A percentile compares a stretch with the other conserved stretches of the same genome.
These are phyloP conservation scores for Logfia minima DNA, from an alignment of 129 eudicot species.

Conservation along the genomic window DNA sequence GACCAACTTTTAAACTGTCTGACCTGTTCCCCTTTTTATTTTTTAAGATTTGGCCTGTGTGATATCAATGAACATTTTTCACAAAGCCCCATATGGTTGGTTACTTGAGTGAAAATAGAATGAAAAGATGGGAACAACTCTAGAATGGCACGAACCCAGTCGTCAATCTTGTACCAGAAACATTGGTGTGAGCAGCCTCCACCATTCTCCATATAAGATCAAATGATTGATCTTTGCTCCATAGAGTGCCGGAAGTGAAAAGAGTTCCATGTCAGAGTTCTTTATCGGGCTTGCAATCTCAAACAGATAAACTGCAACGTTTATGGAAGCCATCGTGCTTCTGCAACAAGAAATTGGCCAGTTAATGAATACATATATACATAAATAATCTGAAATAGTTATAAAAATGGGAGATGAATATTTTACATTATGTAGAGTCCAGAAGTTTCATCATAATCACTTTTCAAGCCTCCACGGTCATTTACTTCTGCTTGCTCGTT, in stretches of 20 bases:
- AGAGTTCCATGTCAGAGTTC: slow-evolving; percentile 58
- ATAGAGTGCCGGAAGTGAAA: slow-evolving; percentile 75
- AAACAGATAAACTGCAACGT: slow-evolving; percentile 76
- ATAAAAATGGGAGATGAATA: slow-evolving; percentile 6
- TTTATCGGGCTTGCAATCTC: slow-evolving; percentile 79
- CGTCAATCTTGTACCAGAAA: slow-evolving; percentile 95
- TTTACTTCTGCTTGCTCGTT: slow-evolving; percentile 23
- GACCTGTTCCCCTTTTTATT: not conserved
- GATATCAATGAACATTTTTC: not conserved
- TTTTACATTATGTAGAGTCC: slow-evolving; percentile 69
- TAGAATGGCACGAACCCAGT: slow-evolving; percentile 73
- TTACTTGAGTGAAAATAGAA: not conserved
- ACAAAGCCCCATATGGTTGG: not conserved
- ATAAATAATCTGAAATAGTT: slow-evolving; percentile 3
- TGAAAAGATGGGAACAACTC: slow-evolving; percentile 14
- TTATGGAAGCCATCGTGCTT: slow-evolving; percentile 63
- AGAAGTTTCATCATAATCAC: slow-evolving; percentile 47
- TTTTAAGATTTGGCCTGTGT: not conserved
- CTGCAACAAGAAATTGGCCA: slow-evolving; percentile 46
- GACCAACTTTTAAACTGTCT: not conserved
- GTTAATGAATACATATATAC: not conserved
- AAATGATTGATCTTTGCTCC: slow-evolving; percentile 90
- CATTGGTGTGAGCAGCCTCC: slow-evolving; percentile 95
- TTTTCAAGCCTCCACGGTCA: slow-evolving; percentile 31
- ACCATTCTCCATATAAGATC: slow-evolving; percentile 85